Evolutionary conservation across 2,329 filamentous ascomycete species (phyloP).

Genomic region (Paracoccidioides lutzii): DNA sequence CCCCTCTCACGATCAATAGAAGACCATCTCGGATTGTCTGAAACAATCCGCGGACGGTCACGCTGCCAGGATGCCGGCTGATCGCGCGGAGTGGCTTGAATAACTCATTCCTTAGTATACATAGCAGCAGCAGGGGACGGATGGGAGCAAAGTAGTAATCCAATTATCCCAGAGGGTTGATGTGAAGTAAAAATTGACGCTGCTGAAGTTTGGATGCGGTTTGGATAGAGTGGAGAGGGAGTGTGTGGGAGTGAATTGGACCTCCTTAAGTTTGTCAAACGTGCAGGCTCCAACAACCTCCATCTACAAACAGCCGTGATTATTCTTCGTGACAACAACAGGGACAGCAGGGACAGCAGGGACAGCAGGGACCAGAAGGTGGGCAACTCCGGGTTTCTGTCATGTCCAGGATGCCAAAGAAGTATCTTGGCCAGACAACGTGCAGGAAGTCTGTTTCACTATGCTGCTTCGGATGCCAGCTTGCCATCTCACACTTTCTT

Average conservation of each 20-base stretch:
- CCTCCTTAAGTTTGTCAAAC: no score
- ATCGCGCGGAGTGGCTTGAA: not conserved
- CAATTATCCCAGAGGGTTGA: not conserved
- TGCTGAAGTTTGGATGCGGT: no score
- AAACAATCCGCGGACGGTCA: not conserved
- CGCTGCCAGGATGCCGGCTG: not conserved
- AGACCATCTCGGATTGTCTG: not conserved
- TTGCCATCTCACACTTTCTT: not conserved
- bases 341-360: no score
- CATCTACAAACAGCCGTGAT: no score
- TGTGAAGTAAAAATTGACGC: no score
- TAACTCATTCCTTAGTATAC: not conserved
- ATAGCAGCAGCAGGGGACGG: not conserved
- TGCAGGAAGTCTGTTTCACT: not conserved
- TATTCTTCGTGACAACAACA: no score
- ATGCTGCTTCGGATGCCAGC: not conserved
- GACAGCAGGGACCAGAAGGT: not conserved
- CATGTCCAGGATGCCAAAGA: not conserved
- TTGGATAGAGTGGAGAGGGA: no score
- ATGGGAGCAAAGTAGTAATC: not conserved
- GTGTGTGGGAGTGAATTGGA: no score
- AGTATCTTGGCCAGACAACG: not conserved
- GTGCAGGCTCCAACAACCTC: no score
- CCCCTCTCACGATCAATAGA: not conserved
- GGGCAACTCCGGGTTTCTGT: not conserved